Base-by-base conservation (phyloP, 2,329 filamentous ascomycete species). In the Eurotiales sp. region DNA sequence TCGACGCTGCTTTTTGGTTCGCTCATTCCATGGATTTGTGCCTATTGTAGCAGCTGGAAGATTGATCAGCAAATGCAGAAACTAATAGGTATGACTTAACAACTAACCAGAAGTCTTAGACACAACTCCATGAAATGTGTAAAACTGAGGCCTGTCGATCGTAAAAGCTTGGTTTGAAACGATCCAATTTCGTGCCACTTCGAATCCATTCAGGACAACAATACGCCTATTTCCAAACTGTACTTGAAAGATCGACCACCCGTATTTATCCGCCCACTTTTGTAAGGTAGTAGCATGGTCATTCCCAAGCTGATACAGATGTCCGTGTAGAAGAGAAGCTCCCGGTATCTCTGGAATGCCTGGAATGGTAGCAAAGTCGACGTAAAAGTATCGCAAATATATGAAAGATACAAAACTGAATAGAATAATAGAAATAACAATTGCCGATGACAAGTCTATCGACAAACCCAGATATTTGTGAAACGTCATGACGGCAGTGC, bases 11-110 rank as follows among this genome's bases (percentile, higher is more conserved):
- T 53, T 52, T 40, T 55, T 55, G 22, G 50, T 52, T 46, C 50
- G 23, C n/a, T 55, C 53, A 50, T 55, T 45, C 53, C 53, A 55
- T 1, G 53, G 53, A 39, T 40, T 53, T n/a, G 53, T 55, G 5
- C 53, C 53, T 34, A 54, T 54, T 39, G 52, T 54, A 3, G 48
- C 52, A 12, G 52, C 52, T 54, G n/a, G 8, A 22, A n/a, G 6
- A 14, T 36, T 36, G 15, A 21, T 37, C 21, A 37, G 34, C n/a
- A n/a, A n/a, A n/a, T n/a, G n/a, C n/a, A n/a, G n/a, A n/a, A n/a
- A n/a, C n/a, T n/a, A n/a, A n/a, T n/a, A n/a, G n/a, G n/a, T n/a
- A n/a, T 36, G 15, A 8, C n/a, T 36, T 36, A 15, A 12, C 14
- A 25, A 30, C 42, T 40, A 3, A 53, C 49, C 49, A 19, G 48